A percentile compares a stretch with the other conserved stretches of the same genome.
These are phyloP conservation scores for Pichia sp. DNA, from an alignment of 1,139 yeast species.

Conservation along the genomic window DNA sequence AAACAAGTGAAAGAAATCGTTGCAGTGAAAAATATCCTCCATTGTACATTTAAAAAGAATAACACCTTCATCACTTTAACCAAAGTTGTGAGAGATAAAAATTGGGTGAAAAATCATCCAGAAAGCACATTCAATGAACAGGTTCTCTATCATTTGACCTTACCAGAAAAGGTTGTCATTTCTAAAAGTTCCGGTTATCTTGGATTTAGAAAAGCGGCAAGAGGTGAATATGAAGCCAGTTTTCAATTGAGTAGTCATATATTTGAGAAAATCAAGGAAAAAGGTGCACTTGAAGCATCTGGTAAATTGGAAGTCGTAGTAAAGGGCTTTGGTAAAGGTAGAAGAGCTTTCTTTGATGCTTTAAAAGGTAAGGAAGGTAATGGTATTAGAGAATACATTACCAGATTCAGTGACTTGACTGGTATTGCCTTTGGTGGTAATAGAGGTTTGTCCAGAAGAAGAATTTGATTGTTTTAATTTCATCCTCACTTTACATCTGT, in stretches of 20 bases:
- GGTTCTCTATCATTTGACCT: constrained; percentile 67
- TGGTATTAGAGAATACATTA: constrained; percentile 51
- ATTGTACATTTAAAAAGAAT: constrained; percentile 71
- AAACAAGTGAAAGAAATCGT: constrained; percentile 21
- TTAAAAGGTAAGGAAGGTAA: constrained; percentile 86
- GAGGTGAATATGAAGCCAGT: constrained; percentile 94
- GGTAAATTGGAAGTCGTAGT: constrained; percentile 62
- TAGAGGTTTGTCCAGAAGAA: constrained; percentile 75
- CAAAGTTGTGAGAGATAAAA: constrained; percentile 59
- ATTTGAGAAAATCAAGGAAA: constrained; percentile 50
- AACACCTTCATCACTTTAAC: constrained; percentile 75
- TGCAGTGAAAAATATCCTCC: constrained; percentile 54
- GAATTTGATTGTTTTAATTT: constrained; percentile 32
- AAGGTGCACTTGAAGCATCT: constrained; percentile 14
- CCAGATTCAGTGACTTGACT: constrained; percentile 69
- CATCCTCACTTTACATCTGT: background rate
- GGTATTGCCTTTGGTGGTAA: constrained; percentile 88
- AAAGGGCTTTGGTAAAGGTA: constrained; percentile 81
- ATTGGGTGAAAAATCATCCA: constrained; percentile 49
- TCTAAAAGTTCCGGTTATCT: constrained; percentile 64
- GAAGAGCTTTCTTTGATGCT: constrained; percentile 80
- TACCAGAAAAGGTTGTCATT: constrained; percentile 68
- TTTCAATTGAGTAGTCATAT: constrained; percentile 74
- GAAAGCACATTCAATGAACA: constrained; percentile 60
- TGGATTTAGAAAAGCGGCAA: constrained; percentile 69